phyloP scores from a whole-genome alignment of 495 filamentous ascomycete genomes.

The Articulospora tetracladia region DNA sequence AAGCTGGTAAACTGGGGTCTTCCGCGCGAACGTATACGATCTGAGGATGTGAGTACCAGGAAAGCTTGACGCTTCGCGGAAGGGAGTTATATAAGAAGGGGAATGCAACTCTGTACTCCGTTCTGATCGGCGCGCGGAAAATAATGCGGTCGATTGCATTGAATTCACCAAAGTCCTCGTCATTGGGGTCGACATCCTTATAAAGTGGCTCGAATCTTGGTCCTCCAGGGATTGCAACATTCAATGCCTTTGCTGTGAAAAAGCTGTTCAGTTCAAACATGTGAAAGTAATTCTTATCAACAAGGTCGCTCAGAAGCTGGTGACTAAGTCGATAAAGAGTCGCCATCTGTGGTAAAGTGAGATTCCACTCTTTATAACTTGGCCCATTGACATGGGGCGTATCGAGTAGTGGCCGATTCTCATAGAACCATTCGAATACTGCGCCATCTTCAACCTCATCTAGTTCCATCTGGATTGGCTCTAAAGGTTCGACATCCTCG shows the following conservation, averaged over 20 bases:
- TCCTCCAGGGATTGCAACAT: constrained; percentile 94
- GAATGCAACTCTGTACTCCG: constrained; percentile 92
- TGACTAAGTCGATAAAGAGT: constrained; percentile 89
- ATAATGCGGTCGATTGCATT: constrained; percentile 99
- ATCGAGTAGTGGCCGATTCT: constrained; percentile 87
- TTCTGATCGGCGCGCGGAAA: constrained; percentile 92
- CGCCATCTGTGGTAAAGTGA: constrained; percentile 93
- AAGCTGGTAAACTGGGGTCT: constrained; percentile 80
- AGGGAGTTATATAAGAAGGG: constrained; percentile 96
- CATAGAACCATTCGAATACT: constrained; percentile 96
- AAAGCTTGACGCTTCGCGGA: constrained; percentile 87
- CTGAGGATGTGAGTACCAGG: constrained; percentile 93
- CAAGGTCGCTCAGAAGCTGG: constrained; percentile 85
- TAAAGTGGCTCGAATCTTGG: constrained; percentile 97
- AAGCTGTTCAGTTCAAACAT: constrained; percentile 97
- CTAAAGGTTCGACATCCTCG: constrained; percentile 94
- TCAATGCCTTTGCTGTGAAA: constrained; percentile 93
- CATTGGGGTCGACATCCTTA: constrained; percentile 98
- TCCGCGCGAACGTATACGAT: constrained; percentile 87
- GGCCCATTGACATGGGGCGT: constrained; percentile 94
- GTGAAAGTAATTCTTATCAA: constrained; percentile 96
- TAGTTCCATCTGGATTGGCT: constrained; percentile 98
- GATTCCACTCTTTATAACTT: constrained; percentile 95
- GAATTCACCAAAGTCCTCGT: constrained; percentile 99
- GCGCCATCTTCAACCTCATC: constrained; percentile 92